phyloP scores from a whole-genome alignment of 768 basidiomycete species.

The Mycena pura region DNA sequence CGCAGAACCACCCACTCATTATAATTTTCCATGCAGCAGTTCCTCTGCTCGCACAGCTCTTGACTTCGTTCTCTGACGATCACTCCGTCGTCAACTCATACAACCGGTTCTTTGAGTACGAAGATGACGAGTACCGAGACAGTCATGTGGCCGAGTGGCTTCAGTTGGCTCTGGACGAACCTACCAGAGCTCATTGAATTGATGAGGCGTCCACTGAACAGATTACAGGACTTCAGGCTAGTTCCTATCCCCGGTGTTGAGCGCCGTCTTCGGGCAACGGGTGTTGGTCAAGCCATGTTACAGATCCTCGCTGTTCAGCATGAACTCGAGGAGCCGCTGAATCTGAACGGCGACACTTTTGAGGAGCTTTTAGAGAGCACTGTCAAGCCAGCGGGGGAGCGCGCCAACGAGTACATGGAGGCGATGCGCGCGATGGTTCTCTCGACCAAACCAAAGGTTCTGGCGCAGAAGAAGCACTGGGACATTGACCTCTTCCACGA shows the following conservation, averaged over 20 bases:
- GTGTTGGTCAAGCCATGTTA: background rate
- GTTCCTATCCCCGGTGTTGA: background rate
- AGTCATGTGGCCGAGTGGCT: background rate
- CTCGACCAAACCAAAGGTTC: background rate
- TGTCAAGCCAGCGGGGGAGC: background rate
- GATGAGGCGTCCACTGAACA: background rate
- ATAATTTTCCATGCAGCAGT: background rate
- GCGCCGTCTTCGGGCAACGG: background rate
- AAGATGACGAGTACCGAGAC: background rate
- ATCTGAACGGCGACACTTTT: background rate
- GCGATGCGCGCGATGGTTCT: background rate
- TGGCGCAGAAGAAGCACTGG: slow-evolving; percentile 1
- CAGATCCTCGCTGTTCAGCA: background rate
- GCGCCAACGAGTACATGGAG: background rate
- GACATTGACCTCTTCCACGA: background rate
- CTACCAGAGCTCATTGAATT: background rate
- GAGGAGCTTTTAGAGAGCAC: background rate
- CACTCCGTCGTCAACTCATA: too few relatives aligned
- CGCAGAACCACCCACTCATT: background rate
- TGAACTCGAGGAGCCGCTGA: slow-evolving; percentile 2
- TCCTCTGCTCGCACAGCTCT: background rate
- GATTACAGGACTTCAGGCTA: background rate
- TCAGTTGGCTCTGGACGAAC: background rate
- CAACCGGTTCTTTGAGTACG: background rate
- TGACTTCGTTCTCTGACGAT: background rate